Conservation (phyloP, 345 rosid species). For the Dipteronia sinensis region DNA sequence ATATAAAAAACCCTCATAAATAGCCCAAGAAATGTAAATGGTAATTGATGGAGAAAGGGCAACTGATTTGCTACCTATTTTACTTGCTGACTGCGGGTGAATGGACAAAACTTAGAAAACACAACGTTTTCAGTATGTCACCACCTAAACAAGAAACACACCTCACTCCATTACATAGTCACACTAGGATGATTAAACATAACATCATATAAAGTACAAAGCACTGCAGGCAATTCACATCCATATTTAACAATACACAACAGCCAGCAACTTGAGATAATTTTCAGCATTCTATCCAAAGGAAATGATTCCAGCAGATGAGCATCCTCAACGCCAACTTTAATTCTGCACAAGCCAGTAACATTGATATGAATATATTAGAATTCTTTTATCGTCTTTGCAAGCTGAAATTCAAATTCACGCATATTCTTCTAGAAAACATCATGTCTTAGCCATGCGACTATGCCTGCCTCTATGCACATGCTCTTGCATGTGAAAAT, state of each 20-base stretch:
- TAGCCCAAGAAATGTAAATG: not conserved
- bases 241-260: too few species aligned
- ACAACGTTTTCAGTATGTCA: not conserved
- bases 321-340: not conserved
- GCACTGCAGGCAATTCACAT: too few species aligned
- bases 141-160: not conserved
- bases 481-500: slow-evolving; percentile 18
- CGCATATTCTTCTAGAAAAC: not conserved
- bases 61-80: not conserved
- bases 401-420: not conserved
- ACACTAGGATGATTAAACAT: too few species aligned
- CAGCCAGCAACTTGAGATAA: too few species aligned
- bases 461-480: not conserved
- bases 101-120: not conserved
- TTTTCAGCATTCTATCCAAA: too few species aligned
- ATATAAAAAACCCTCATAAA: too few species aligned
- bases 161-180: too few species aligned
- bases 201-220: too few species aligned
- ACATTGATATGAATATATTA: not conserved
- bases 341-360: not conserved
- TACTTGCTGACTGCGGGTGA: not conserved
- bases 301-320: too few species aligned
- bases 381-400: not conserved
- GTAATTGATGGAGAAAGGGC: not conserved
- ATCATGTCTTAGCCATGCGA: not conserved